Base-by-base conservation (phyloP, 805 yeast genomes). In the Priceomyces haplophilus region DNA sequence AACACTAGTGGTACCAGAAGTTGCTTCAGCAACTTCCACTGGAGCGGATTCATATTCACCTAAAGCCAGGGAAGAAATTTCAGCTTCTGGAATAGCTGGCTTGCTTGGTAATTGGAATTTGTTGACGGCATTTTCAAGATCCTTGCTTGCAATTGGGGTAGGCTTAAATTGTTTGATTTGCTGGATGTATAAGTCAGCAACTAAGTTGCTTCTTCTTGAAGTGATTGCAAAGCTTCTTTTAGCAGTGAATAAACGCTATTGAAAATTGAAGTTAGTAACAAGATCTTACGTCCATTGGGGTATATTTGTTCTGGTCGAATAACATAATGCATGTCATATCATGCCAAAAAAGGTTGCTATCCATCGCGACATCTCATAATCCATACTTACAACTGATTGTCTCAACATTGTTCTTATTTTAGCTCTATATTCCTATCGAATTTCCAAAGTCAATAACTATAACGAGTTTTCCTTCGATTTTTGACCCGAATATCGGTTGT, bases 111-210 rank as follows among this genome's bases (percentile, higher is more conserved):
- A 72, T 48, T 75, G 67, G 93, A 96, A 93, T 56, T 85, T 80
- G 70, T 84, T 82, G 54, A 89, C 91, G 52, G 83, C 77, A 51
- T 80, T 78, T 58, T 82, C 88, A 49, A 91, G 83, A 54, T 86
- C 95, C 52, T 78, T 73, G 46, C 85, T 80, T 45, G 85, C 69
- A 42, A 83, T 62, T 47, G 88, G 81, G 46, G 83, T 78, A 62
- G 96, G 90, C 76, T 89, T 88, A 82, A 87, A 90, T 49, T 81
- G 80, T 74, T 83, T 87, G 69, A 93, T 75, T 69, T 90, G 96
- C 65, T 78, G 81, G 61, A 91, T 71, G 75, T 90, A 90, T 55
- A 90, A 78, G 54, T 90, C 96, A 65, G 87, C 78, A 61, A 90
- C 67, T 62, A 85, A 73, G 77, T 90, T 78, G 54, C 53, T 54